These are phyloP conservation scores for Stemphylium lycopersici DNA, from an alignment of 2,329 filamentous ascomycete species.

Conservation along the genomic window DNA sequence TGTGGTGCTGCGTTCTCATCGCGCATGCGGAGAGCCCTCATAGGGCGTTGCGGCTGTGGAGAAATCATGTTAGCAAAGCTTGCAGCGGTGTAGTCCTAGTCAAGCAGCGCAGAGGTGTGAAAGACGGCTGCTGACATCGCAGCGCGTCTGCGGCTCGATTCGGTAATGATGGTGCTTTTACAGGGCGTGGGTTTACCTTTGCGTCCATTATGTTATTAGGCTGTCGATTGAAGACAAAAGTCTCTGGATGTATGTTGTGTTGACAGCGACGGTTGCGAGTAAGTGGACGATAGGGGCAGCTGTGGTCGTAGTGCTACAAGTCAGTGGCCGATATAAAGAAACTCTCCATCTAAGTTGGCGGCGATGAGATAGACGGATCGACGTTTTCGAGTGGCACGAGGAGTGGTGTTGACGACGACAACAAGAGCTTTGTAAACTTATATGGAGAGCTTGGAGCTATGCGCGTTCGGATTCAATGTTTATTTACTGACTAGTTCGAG, in stretches of 20 bases:
- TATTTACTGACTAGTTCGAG: constrained; percentile 18
- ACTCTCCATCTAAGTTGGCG: constrained; percentile 50
- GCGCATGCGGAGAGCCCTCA: constrained; percentile 64
- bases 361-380: constrained; percentile 47
- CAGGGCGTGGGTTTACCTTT: constrained; percentile 46
- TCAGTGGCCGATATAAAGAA: constrained; percentile 47
- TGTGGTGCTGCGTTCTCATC: constrained; percentile 70
- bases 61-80: constrained; percentile 26
- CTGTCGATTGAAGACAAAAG: constrained; percentile 27
- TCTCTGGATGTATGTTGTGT: constrained; percentile 18
- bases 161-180: neutral
- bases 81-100: constrained; percentile 3
- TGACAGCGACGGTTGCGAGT: constrained; percentile 28
- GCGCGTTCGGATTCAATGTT: constrained; percentile 18
- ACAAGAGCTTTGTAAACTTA: constrained; percentile 27
- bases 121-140: constrained; percentile 6
- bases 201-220: constrained; percentile 50
- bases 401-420: constrained; percentile 35
- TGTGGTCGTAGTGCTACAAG: constrained; percentile 41
- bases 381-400: constrained; percentile 34
- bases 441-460: constrained; percentile 29
- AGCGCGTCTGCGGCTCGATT: constrained; percentile 5
- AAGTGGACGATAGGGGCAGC: constrained; percentile 35
- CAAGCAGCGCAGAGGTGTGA: constrained; percentile 2
- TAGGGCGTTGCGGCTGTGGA: constrained; percentile 70